Evolutionary conservation across 768 basidiomycete genomes (phyloP), one percentile per base, ranked within the genome.

Genomic region (Ramaria rubella): DNA sequence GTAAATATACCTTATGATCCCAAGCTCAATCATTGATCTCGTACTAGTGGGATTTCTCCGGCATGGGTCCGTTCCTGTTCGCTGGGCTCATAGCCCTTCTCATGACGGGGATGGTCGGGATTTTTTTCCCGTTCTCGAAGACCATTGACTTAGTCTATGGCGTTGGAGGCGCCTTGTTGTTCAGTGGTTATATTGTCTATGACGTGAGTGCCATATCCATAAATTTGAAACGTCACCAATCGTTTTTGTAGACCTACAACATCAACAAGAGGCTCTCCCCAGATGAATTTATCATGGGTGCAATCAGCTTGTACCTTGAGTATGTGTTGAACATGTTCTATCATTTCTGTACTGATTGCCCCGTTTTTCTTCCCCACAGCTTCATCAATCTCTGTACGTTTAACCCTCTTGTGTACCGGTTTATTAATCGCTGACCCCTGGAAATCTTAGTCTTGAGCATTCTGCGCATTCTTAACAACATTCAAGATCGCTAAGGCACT

Each of bases 221-320:
- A n/a, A 3, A 4, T 11, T 17, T 48, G 19, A 3, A 42, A 21
- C 26, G 11, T 14, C 24, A 11, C 38, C 33, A 21, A 46, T 4
- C 21, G 19, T 38, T n/a, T 34, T 48, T 34, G 17, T 33, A 56
- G 55, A 97, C 95, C 2, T 93, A 87, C 69, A 68, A 82, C 60
- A 94, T 98, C 76, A 92, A 90, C 73, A 85, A 84, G 64, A 82
- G 83, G 58, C 74, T 96, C 19, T 90, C 88, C 1, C 91, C 93
- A 3, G 96, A 99, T 61, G 96, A 99, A 69, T 93, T 81, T 69
- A 93, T 96, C 62, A 74, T 96, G 75, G 95, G 86, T 33, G 79
- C 91, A 17, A 86, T 97, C 65, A 86, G 84, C 61, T 81, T 98
- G n/a, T 98, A 97, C 72, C 84, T 97, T 55, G 95, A 97, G 83